phyloP scores from a whole-genome alignment of 495 filamentous ascomycete genomes.

The Chaetomidium leptoderma region DNA sequence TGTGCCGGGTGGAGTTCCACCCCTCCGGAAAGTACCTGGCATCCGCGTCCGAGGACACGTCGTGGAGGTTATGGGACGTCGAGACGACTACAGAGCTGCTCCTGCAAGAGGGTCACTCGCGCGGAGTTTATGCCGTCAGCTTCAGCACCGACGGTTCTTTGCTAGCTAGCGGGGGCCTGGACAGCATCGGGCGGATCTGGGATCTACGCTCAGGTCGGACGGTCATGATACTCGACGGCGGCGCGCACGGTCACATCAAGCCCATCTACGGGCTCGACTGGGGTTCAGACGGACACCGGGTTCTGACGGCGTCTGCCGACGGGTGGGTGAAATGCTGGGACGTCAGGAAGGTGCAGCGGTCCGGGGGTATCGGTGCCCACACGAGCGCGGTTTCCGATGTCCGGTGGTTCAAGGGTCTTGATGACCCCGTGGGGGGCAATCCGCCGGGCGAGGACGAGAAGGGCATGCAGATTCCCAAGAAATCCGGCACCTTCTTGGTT shows the following conservation, averaged over 20 bases:
- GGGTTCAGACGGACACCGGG: slow-evolving; percentile 82
- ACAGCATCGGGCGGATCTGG: slow-evolving; percentile 95
- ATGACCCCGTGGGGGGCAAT: slow-evolving; percentile 55
- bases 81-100: slow-evolving; percentile 76
- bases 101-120: slow-evolving; percentile 90
- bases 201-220: slow-evolving; percentile 91
- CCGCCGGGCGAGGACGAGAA: slow-evolving; percentile 58
- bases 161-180: slow-evolving; percentile 81
- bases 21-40: slow-evolving; percentile 87
- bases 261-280: slow-evolving; percentile 92
- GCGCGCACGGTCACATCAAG: slow-evolving; percentile 82
- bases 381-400: slow-evolving; percentile 87
- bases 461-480: slow-evolving; percentile 57
- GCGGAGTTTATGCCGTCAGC: slow-evolving; percentile 81
- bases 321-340: slow-evolving; percentile 99
- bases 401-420: slow-evolving; percentile 84
- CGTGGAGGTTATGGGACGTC: slow-evolving; percentile 96
- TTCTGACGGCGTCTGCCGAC: slow-evolving; percentile 85
- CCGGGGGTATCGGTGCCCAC: slow-evolving; percentile 84
- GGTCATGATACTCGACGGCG: slow-evolving; percentile 85
- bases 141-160: slow-evolving; percentile 91
- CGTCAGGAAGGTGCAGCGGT: slow-evolving; percentile 76
- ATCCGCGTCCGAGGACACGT: slow-evolving; percentile 92
- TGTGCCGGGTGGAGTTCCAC: slow-evolving; percentile 90
- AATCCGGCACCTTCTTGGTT: slow-evolving; percentile 83